Evolutionary conservation across 164 flowering plant genomes (phyloP).

Genomic region (Malania oleifera): DNA sequence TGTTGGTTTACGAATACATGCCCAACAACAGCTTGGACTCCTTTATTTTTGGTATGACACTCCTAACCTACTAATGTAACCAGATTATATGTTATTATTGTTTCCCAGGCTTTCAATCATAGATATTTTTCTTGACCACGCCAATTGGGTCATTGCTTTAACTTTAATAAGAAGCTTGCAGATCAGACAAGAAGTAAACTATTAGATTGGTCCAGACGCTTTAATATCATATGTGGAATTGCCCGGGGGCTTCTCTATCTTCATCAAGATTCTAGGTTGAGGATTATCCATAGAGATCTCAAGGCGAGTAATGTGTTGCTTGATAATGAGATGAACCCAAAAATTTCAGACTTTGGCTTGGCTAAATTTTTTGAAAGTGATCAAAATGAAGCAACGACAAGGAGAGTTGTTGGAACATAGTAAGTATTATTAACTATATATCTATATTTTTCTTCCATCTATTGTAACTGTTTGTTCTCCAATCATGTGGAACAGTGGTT

Average conservation of each 20-base stretch:
- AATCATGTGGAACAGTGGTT: conserved; percentile 25
- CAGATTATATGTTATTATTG: too few species aligned
- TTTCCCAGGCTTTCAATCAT: too few species aligned
- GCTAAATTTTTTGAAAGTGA: conserved; percentile 29
- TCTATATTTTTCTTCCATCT: neutral
- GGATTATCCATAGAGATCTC: conserved; percentile 46
- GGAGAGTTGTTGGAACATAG: conserved; percentile 38
- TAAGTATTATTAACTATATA: conserved; percentile 14
- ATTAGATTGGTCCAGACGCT: conserved; percentile 33
- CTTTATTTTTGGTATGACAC: conserved; percentile 28
- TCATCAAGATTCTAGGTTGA: conserved; percentile 36
- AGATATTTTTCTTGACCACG: too few species aligned
- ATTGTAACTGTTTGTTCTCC: too few species aligned
- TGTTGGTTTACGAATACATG: conserved; percentile 47
- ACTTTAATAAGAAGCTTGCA: too few species aligned
- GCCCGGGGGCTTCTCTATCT: conserved; percentile 44
- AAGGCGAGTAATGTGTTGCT: conserved; percentile 41
- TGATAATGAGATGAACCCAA: conserved; percentile 37
- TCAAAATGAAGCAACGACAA: conserved; percentile 25
- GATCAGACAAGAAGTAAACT: conserved; percentile 14
- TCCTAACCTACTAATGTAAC: too few species aligned
- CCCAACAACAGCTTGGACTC: conserved; percentile 38
- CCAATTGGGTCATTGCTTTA: too few species aligned
- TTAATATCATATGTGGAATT: conserved; percentile 30
- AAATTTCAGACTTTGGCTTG: conserved; percentile 49